Conservation (phyloP, 805 yeast species). For the Metschnikowia lachancei region DNA sequence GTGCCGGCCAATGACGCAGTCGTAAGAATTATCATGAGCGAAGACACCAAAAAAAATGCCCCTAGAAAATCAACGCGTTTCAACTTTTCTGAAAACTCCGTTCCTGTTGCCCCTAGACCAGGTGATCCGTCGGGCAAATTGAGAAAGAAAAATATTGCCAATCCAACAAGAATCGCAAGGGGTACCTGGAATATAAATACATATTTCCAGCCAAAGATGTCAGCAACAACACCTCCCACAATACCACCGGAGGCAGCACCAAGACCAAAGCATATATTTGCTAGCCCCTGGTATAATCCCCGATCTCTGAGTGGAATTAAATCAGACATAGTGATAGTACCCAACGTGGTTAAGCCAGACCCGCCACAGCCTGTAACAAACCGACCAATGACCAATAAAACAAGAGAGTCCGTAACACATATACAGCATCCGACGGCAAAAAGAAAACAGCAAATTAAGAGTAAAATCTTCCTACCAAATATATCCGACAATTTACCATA, state of each 20-base stretch:
- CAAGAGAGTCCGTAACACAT: conserved; percentile 51
- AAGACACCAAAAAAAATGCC: conserved; percentile 46
- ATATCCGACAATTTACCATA: conserved; percentile 71
- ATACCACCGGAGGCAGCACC: conserved; percentile 55
- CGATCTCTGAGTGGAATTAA: conserved; percentile 72
- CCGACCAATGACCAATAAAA: conserved; percentile 54
- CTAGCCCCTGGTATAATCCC: conserved; percentile 80
- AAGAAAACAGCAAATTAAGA: conserved; percentile 51
- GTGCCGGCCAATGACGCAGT: conserved; percentile 68
- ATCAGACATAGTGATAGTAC: conserved; percentile 75
- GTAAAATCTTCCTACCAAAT: conserved; percentile 58
- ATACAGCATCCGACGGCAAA: conserved; percentile 56
- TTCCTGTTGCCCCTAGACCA: conserved; percentile 51
- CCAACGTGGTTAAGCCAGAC: conserved; percentile 77
- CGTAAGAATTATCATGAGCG: conserved; percentile 57
- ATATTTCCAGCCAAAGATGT: conserved; percentile 50
- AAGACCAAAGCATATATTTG: conserved; percentile 69
- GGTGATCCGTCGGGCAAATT: conserved; percentile 54
- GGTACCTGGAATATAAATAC: conserved; percentile 43
- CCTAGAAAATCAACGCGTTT: conserved; percentile 42
- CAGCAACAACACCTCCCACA: conserved; percentile 54
- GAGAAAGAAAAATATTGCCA: conserved; percentile 38
- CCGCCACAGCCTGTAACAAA: conserved; percentile 87
- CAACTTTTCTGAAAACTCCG: conserved; percentile 47
- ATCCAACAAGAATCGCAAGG: conserved; percentile 41